Base-by-base conservation (phyloP, 768 basidiomycete genomes). In the Asterophora parasitica region DNA sequence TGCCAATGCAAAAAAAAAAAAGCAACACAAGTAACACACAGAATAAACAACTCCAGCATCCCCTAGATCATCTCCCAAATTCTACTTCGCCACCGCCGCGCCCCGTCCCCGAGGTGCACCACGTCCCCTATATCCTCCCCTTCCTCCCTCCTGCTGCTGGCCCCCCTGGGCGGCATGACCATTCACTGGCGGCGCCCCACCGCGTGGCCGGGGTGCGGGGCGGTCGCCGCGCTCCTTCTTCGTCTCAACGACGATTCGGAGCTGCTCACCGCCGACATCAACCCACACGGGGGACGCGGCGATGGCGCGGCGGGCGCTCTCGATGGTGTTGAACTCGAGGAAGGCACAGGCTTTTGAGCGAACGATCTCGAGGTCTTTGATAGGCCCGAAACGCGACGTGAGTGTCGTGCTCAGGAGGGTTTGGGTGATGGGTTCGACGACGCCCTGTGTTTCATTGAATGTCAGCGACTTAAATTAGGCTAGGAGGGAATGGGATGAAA, bases 151-250 rank as follows among this genome's bases (percentile, higher is more conserved):
- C 66, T 36, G 70, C 66, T 12, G 75, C 58, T 36, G 72, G 49
- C 42, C 63, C 64, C 30, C 62, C 10, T 23, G 4, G 20, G 7
- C 23, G 20, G 7, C 23, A 56, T 50, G 7, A 54, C 56, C 6
- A 55, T 49, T 49, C 81, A 50, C 75, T 74, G 40, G 69, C 3
- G 85, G 81, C 1, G 71, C 69, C 27, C 82, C 85, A 34, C 84
- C 82, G 13, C 86, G 75, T 12, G 81, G 75, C 28, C 85, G 68
- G 53, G 67, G 73, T 2, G 74, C 68, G 2, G 84, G 83, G 48
- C 93, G 70, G n/a, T 96, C 92, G 31, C 82, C 81, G 37, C 92
- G 78, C 70, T 97, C 93, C 74, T 92, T 96, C 65, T 89, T 80
- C 35, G 87, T 89, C 76, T 95, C 93, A 30, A 97, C 81, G 50